phyloP scores from a whole-genome alignment of 73 alveolate genomes.

The Paraurostyla sp. region DNA sequence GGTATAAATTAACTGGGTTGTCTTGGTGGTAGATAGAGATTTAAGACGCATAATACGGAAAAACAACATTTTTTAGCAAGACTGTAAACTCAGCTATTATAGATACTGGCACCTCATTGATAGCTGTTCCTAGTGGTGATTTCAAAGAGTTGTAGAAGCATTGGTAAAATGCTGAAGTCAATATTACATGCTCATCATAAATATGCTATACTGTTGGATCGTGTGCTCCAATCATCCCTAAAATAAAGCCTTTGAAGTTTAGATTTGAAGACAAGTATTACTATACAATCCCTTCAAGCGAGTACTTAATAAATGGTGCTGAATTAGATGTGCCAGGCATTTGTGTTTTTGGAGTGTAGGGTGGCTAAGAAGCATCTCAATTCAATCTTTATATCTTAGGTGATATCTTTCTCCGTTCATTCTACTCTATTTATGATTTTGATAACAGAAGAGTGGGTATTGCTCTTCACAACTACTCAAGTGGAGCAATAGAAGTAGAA shows the following conservation, averaged over 20 bases:
- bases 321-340: constrained; percentile 46
- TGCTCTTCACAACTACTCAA: constrained; percentile 41
- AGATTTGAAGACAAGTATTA: constrained; percentile 47
- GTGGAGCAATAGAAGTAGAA: not conserved
- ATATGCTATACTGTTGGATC: constrained; percentile 56
- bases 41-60: constrained; percentile 27
- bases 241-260: constrained; percentile 29
- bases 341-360: constrained; percentile 51
- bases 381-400: constrained; percentile 46
- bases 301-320: constrained; percentile 44
- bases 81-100: constrained; percentile 8
- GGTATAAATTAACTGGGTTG: constrained; percentile 7
- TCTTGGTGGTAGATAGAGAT: constrained; percentile 55
- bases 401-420: constrained; percentile 34
- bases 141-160: not conserved
- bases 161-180: constrained; percentile 11
- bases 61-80: not conserved
- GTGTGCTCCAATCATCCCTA: not conserved
- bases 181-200: constrained; percentile 26
- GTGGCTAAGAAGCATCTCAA: constrained; percentile 40
- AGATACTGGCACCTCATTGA: constrained; percentile 54
- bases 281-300: constrained; percentile 16
- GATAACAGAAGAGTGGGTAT: constrained; percentile 54
- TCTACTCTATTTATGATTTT: constrained; percentile 59
- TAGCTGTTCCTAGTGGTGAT: constrained; percentile 32